Base-by-base conservation (phyloP, 1,284 basidiomycete genomes). In the Microbotryum saponariae region DNA sequence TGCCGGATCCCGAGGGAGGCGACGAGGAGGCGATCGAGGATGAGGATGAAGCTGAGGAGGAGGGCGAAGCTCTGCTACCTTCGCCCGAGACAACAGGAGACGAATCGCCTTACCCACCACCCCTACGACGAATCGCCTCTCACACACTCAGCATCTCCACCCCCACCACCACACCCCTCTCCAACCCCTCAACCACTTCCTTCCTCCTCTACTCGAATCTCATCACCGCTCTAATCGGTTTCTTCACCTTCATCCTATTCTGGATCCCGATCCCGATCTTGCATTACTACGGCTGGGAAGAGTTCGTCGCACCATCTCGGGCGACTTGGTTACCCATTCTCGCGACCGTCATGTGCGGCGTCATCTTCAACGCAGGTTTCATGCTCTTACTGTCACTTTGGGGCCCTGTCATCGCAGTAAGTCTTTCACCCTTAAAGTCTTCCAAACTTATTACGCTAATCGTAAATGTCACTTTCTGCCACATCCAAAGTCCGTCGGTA, bases 351-450 rank as follows among this genome's bases (percentile, higher is more conserved):
- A 62, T 81, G 6, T 79, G 79, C n/a, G 60, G 57, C 46, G 42
- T 58, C 51, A 70, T 84, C 0, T 90, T 87, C 76, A 90, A 88
- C 71, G 82, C 84, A 0, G 84, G 85, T 0, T 82, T 87, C 72
- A 88, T 90, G 87, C 85, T 88, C 59, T 76, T 91, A 2, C 75
- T 91, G 47, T 85, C 85, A 21, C 73, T 86, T 16, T 91, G 88
- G 89, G 90, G 89, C 7, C 88, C 89, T 2, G 83, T 91, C 51
- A 81, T 89, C 55, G 71, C 72, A 16, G 65, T 66, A 5, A 50
- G 61, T 54, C 37, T 12, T 48, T 44, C n/a, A 20, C 10, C 16
- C 54, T 23, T 9, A 20, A 20, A 51, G 6, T 27, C 27, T 27
- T 27, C 27, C 27, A 27, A 33, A 52, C 83, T 83, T 10, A 16